phyloP scores from a whole-genome alignment of 805 yeast genomes.

The Ogataea paraovalis region DNA sequence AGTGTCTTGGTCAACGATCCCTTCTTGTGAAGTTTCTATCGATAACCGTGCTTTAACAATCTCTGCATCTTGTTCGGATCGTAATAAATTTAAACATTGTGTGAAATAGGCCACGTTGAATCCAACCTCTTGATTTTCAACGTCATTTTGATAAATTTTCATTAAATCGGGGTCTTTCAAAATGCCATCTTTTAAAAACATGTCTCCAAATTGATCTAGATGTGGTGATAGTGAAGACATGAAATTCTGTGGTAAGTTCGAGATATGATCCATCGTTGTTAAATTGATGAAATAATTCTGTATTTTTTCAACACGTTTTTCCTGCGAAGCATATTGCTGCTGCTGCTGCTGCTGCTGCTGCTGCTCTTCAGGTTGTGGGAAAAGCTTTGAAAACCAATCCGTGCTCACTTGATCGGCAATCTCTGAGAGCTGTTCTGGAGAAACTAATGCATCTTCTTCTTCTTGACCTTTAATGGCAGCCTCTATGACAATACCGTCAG shows the following conservation, averaged over 20 bases:
- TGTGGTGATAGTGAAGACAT: conserved; percentile 8
- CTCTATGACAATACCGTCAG: too few species aligned
- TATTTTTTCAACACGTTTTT: conserved; percentile 7
- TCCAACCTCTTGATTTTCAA: conserved; percentile 8
- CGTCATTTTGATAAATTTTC: conserved; percentile 10
- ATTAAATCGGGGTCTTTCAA: conserved; percentile 13
- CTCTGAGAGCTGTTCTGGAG: not conserved
- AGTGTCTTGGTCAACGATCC: conserved; percentile 8
- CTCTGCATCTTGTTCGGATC: conserved; percentile 13
- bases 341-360: too few species aligned
- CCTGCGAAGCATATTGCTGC: not conserved
- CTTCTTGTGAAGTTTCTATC: conserved; percentile 5
- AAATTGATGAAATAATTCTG: conserved; percentile 14
- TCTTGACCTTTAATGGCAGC: too few species aligned
- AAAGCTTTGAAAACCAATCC: not conserved
- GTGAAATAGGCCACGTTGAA: conserved; percentile 17
- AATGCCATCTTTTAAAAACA: conserved; percentile 12
- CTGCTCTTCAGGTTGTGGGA: not conserved
- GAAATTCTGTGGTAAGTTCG: conserved; percentile 18
- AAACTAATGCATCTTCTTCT: not conserved
- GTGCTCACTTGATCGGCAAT: not conserved
- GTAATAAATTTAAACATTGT: conserved; percentile 14
- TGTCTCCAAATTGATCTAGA: conserved; percentile 20
- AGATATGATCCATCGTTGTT: conserved; percentile 12
- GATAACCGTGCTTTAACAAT: conserved; percentile 10